Percentiles rank a stretch among this genome's conserved stretches.
These are phyloP conservation scores for Grosmannia penicillata DNA, from an alignment of 2,329 filamentous ascomycete genomes.

Conservation along the genomic window DNA sequence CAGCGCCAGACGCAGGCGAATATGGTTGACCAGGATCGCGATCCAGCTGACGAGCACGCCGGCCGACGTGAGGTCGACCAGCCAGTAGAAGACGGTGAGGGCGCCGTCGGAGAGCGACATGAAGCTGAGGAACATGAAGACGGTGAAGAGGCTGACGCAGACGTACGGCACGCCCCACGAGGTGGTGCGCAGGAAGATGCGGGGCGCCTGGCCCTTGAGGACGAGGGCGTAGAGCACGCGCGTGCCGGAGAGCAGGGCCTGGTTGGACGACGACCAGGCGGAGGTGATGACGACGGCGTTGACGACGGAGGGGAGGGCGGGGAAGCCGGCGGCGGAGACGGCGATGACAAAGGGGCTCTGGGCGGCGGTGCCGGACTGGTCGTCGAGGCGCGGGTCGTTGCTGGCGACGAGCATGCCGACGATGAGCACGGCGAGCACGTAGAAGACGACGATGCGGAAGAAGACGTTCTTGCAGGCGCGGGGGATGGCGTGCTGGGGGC, in stretches of 20 bases:
- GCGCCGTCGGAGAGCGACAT: constrained; percentile 41
- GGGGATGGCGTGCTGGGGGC: constrained; percentile 59
- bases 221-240: constrained; percentile 45
- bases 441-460: constrained; percentile 58
- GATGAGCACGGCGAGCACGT: constrained; percentile 51
- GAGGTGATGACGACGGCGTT: constrained; percentile 65
- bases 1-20: constrained; percentile 41
- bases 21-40: constrained; percentile 48
- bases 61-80: constrained; percentile 55
- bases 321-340: constrained; percentile 50
- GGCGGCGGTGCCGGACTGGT: constrained; percentile 31
- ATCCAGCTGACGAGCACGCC: constrained; percentile 59
- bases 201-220: constrained; percentile 42
- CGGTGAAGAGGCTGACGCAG: constrained; percentile 25
- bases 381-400: constrained; percentile 37
- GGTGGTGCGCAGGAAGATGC: constrained; percentile 37
- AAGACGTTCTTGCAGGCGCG: constrained; percentile 60
- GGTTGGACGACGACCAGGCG: constrained; percentile 55
- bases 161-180: constrained; percentile 40
- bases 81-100: constrained; percentile 53
- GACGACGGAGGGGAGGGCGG: constrained; percentile 53
- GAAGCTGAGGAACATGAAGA: constrained; percentile 43
- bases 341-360: constrained; percentile 58
- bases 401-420: constrained; percentile 54
- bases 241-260: constrained; percentile 44